Evolutionary conservation across 2,329 filamentous ascomycete genomes (phyloP).

Genomic region (Sporothrix mexicana): DNA sequence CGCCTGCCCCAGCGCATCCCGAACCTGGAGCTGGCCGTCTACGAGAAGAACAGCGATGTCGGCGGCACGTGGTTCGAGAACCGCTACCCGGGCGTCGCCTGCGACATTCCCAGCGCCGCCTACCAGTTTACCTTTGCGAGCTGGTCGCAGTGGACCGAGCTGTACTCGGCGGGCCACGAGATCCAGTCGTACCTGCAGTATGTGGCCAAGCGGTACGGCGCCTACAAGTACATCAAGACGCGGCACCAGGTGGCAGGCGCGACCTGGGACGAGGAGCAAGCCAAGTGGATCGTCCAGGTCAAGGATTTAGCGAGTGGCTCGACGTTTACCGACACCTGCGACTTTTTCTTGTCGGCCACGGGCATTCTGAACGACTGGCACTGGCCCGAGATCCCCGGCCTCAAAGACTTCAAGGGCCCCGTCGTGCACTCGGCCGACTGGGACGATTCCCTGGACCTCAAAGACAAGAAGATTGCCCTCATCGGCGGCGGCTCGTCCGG

Average conservation of each 20-base stretch:
- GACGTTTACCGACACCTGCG: conserved; percentile 33
- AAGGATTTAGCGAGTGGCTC: conserved; percentile 38
- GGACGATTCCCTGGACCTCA: conserved; percentile 38
- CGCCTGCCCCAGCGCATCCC: conserved; percentile 29
- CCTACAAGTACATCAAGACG: conserved; percentile 52
- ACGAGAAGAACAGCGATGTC: conserved; percentile 61
- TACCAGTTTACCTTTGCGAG: conserved; percentile 67
- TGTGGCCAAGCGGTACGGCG: conserved; percentile 43
- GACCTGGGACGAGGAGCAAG: conserved; percentile 51
- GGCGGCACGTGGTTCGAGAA: conserved; percentile 67
- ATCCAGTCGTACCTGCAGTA: conserved; percentile 44
- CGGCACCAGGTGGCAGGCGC: conserved; percentile 38
- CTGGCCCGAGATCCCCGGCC: conserved; percentile 44
- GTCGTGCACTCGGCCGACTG: conserved; percentile 43
- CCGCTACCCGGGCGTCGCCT: conserved; percentile 61
- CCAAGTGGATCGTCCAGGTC: conserved; percentile 45
- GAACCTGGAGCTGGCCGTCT: conserved; percentile 59
- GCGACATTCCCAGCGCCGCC: conserved; percentile 63
- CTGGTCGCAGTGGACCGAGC: conserved; percentile 43
- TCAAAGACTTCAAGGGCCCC: conserved; percentile 43
- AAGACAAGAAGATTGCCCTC: conserved; percentile 41
- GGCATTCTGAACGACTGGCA: conserved; percentile 39
- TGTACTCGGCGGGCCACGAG: conserved; percentile 40
- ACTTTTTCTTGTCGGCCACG: conserved; percentile 36
- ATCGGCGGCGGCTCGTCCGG: conserved; percentile 45